phyloP scores from a whole-genome alignment of 441 rosid genomes.

The Populus hybrid region DNA sequence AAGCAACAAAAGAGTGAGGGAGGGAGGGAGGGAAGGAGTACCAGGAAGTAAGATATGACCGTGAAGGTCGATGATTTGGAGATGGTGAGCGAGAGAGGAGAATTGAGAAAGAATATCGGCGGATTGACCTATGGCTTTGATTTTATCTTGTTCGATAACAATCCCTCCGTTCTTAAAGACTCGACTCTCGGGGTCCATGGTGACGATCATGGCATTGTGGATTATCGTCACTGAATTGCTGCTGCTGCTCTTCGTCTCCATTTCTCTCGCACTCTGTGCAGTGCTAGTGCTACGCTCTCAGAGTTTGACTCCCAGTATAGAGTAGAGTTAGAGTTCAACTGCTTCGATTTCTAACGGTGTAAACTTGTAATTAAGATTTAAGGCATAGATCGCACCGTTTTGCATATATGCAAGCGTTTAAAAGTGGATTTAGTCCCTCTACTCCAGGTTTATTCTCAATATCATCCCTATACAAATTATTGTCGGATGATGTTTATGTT shows the following conservation, averaged over 20 bases:
- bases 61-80: slow-evolving; percentile 43
- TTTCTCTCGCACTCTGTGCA: background rate
- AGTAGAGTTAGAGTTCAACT: background rate
- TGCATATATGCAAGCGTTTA: background rate
- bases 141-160: slow-evolving; percentile 38
- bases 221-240: slow-evolving; percentile 30
- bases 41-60: slow-evolving; percentile 66
- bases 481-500: too few species aligned
- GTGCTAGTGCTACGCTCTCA: background rate
- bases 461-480: too few species aligned
- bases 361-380: background rate
- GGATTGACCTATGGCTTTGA: slow-evolving; percentile 57
- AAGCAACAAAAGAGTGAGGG: too few species aligned
- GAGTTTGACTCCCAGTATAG: background rate
- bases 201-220: slow-evolving; percentile 49
- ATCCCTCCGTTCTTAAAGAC: slow-evolving; percentile 56
- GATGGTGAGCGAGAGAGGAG: slow-evolving; percentile 25
- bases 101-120: slow-evolving; percentile 38
- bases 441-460: too few species aligned
- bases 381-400: background rate
- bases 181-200: slow-evolving; percentile 48
- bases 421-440: background rate
- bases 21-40: background rate
- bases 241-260: slow-evolving; percentile 21
- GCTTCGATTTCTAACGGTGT: background rate